A percentile compares a stretch with the other conserved stretches of the same genome.
Conservation (phyloP, 2,329 filamentous ascomycete genomes). For the Talaromyces piceae region DNA sequence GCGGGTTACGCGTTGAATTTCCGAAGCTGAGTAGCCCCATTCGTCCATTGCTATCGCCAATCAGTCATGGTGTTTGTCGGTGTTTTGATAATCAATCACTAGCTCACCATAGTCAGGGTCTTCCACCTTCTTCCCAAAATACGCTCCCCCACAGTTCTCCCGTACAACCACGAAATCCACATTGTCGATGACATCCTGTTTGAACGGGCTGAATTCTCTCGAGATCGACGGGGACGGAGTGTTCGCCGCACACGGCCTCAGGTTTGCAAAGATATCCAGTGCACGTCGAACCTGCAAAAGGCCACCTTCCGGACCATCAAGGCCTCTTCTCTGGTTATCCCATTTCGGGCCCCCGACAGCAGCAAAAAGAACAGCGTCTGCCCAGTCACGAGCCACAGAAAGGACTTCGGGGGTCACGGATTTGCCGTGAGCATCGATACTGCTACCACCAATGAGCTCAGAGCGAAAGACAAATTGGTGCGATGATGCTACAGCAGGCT, state of each 20-base stretch:
- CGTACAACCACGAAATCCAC: slow-evolving; percentile 65
- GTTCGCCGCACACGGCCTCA: slow-evolving; percentile 70
- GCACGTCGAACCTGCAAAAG: slow-evolving; percentile 79
- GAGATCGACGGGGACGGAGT: slow-evolving; percentile 64
- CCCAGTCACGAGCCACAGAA: slow-evolving; percentile 60
- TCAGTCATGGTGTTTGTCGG: slow-evolving; percentile 40
- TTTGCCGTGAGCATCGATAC: slow-evolving; percentile 69
- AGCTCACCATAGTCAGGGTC: slow-evolving; percentile 26
- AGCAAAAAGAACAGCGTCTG: slow-evolving; percentile 79
- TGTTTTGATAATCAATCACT: slow-evolving; percentile 26
- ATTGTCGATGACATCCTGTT: slow-evolving; percentile 69
- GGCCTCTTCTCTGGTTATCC: slow-evolving; percentile 58
- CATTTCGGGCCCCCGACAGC: slow-evolving; percentile 90
- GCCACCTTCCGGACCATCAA: slow-evolving; percentile 80
- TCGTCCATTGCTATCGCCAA: slow-evolving; percentile 54
- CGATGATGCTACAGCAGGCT: slow-evolving; percentile 48
- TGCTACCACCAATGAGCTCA: slow-evolving; percentile 77
- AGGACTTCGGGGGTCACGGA: slow-evolving; percentile 74
- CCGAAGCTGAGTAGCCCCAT: slow-evolving; percentile 71
- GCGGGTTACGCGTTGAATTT: slow-evolving; percentile 76
- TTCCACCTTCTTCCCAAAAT: slow-evolving; percentile 34
- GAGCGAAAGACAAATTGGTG: slow-evolving; percentile 75
- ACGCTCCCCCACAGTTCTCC: slow-evolving; percentile 38
- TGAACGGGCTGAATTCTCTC: slow-evolving; percentile 72
- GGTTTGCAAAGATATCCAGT: slow-evolving; percentile 81